Base-by-base conservation (phyloP, 2,329 filamentous ascomycete genomes). In the Monascus ruber region DNA sequence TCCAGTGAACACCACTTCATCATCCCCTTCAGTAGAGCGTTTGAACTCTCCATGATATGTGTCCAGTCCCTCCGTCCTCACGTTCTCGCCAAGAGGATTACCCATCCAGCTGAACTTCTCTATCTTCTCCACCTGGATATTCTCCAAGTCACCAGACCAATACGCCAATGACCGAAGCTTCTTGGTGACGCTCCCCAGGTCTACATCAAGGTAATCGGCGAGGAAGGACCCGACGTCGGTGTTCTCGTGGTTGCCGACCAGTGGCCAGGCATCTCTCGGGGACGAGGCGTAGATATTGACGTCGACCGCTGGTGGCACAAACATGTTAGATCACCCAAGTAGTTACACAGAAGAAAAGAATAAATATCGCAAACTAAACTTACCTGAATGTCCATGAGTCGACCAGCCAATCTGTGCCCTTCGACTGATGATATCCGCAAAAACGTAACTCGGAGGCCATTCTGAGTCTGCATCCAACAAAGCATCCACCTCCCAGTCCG, bases 251-350 rank as follows among this genome's bases (percentile, higher is more conserved):
- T 96, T 96, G 5, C 89, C 89, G 3, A 76, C 68, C 5, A 94
- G 70, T 9, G 73, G 69, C 33, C 75, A 72, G 1, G 80, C 76
- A 26, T 69, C 65, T 31, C 75, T 71, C 0, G 76, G 71, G 3
- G 84, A 79, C 0, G 83, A 88, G 38, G 84, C 82, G 65, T 96
- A 98, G 49, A 98, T 85, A 62, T 98, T 98, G 36, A 98, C 91
- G 58, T 98, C 91, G 5, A 91, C 87, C 37, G 82, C 91, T 56
- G 55, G 54, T 31, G 11, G 29, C 29, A 31, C n/a, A 31, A 8
- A 31, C 29, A 8, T 31, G 8, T 8, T 31, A 31, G 17, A 17
- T 17, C 17, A 17, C 17, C 17, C 17, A 17, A 17, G 17, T 17
- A 3, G 17, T 17, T 17, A 17, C 17, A 17, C 17, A 17, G 17